Percentiles rank a stretch among this genome's conserved stretches.
Conservation (phyloP, 2,329 filamentous ascomycete genomes). For the Neoarthrinium moseri region DNA sequence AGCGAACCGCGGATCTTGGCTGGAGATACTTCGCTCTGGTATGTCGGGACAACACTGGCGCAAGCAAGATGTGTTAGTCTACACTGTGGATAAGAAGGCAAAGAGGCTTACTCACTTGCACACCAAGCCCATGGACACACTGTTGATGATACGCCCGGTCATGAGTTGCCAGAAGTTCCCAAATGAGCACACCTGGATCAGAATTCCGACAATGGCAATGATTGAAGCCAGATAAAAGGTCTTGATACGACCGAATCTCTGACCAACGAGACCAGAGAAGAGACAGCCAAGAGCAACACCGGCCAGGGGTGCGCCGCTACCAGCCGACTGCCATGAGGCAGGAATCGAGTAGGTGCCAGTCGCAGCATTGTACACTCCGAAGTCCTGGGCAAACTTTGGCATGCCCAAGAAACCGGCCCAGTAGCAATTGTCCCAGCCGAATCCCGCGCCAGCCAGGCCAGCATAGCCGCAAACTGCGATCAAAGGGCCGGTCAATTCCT, state of each 20-base stretch:
- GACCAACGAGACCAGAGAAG: slow-evolving; percentile 1
- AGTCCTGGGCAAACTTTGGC: slow-evolving; percentile 6
- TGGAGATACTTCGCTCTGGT: slow-evolving; percentile 11
- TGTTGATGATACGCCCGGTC: slow-evolving; percentile 22
- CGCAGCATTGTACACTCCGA: not conserved
- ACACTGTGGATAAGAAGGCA: slow-evolving; percentile 14
- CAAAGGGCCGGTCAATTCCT: slow-evolving; percentile 1
- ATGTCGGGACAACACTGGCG: slow-evolving; percentile 12
- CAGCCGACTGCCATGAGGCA: slow-evolving; percentile 7
- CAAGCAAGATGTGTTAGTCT: slow-evolving; percentile 1
- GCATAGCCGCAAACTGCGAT: slow-evolving; percentile 5
- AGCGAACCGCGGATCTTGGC: slow-evolving; percentile 13
- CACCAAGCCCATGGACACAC: slow-evolving; percentile 10
- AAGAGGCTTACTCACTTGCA: slow-evolving; percentile 6
- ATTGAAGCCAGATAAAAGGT: slow-evolving; percentile 5
- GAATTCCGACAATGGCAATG: slow-evolving; percentile 47
- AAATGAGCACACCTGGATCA: slow-evolving; percentile 60
- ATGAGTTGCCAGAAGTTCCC: slow-evolving; percentile 23
- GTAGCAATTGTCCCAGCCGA: slow-evolving; percentile 9
- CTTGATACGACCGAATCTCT: slow-evolving; percentile 7
- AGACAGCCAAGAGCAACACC: slow-evolving; percentile 6
- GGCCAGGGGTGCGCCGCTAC: slow-evolving; percentile 2
- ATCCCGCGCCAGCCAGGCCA: slow-evolving; percentile 5
- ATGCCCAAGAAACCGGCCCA: slow-evolving; percentile 9
- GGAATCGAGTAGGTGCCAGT: slow-evolving; percentile 6